Evolutionary conservation across 176 grass and related monocot species (phyloP), one percentile per base, ranked within the genome.

Genomic region (Oropetium thomaeum): DNA sequence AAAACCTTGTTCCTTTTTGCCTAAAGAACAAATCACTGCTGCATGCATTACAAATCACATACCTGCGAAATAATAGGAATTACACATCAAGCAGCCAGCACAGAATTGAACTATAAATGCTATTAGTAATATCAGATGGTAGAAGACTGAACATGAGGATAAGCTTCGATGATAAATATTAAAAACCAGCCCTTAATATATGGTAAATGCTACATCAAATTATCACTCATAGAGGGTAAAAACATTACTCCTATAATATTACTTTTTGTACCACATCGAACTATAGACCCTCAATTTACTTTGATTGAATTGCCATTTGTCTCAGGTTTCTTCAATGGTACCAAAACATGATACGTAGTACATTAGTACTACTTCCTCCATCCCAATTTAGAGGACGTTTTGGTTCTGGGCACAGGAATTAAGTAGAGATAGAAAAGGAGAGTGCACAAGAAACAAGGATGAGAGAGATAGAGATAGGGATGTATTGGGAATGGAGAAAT

Each of bases 1-100:
- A 91, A 69, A 78, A 85, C 40, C 87, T 85, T 67, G 95, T 97
- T 83, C 90, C 95, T 62, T 93, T 97, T 74, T 97, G 95, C 80
- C 87, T 89, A 78, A 87, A 97, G 58, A 85, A 89, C 65, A 97
- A 75, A 65, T 86, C 91, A 59, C 87, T 92, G 69, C 62, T 87
- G 91, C 90, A 97, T 29, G 95, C 95, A 87, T 97, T 97, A 84
- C 95, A 97, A 70, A 97, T 93, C 37, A 97, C 86, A 71, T 85
- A 97, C 81, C 95, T 97, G 77, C 60, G 90, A 82, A 85, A 69
- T 31, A 86, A 76, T 60, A 80, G 38, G 9, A 72, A 79, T 10
- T 54, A 43, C 16, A 58, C 34, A 85, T 73, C 75, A 84, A 34
- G 34, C 42, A 40, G 66, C 14, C 72, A 64, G 55, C 10, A 57